Evolutionary conservation across 148 eudicot genomes (phyloP).

Genomic region (Arbutus unedo): DNA sequence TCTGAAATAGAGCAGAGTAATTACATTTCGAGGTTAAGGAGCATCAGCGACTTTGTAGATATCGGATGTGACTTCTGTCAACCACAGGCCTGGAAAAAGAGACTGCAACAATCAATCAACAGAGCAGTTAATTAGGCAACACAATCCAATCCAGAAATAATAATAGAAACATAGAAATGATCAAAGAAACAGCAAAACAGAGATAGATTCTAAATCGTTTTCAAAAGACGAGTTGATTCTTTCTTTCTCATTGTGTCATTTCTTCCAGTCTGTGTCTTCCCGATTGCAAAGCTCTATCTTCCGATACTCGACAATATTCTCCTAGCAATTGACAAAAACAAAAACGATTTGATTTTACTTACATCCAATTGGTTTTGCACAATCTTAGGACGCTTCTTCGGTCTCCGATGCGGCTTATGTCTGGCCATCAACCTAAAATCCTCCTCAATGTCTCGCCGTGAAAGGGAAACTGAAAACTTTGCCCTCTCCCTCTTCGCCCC

Average conservation of each 20-base stretch:
- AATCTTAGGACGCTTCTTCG: conserved; percentile 45
- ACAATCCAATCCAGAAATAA: neutral
- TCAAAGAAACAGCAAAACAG: neutral
- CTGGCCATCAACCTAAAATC: conserved; percentile 43
- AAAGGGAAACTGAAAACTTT: conserved; percentile 39
- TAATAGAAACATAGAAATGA: neutral
- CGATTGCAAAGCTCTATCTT: neutral
- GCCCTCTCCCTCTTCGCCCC: conserved; percentile 29
- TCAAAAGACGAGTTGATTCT: neutral
- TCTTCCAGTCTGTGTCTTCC: neutral
- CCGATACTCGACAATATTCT: neutral
- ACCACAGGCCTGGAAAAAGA: conserved; percentile 47
- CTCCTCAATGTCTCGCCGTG: conserved; percentile 39
- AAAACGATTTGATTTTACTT: conserved; percentile 7
- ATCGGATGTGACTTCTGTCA: conserved; percentile 42
- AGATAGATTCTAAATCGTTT: neutral
- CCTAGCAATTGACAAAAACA: neutral
- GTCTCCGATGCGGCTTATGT: conserved; percentile 36
- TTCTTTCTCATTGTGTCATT: neutral
- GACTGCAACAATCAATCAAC: conserved; percentile 32
- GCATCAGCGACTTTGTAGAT: conserved; percentile 46
- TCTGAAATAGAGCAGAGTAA: neutral
- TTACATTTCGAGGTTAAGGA: conserved; percentile 27
- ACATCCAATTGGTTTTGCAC: conserved; percentile 52
- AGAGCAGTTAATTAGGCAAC: conserved; percentile 21